A percentile compares a stretch with the other conserved stretches of the same genome.
phyloP scores from a whole-genome alignment of 2,329 filamentous ascomycete species.

The Fusarium tuaranense region DNA sequence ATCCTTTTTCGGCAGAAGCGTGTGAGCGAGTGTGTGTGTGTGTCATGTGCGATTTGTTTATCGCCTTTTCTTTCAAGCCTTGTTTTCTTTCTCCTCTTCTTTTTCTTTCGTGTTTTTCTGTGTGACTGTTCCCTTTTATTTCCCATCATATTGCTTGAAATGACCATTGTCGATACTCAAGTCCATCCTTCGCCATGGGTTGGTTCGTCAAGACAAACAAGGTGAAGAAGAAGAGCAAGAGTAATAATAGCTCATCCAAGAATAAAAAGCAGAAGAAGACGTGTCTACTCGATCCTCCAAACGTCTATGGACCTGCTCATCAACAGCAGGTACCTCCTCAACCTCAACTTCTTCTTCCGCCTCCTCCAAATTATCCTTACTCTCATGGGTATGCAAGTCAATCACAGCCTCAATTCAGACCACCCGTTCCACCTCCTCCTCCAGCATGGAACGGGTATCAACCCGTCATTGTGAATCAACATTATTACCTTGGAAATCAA shows the following conservation, averaged over 20 bases:
- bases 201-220: conserved; percentile 41
- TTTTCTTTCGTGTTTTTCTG: neutral
- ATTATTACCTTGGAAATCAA: conserved; percentile 57
- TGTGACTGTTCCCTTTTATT: neutral
- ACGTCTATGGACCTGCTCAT: conserved; percentile 26
- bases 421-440: conserved; percentile 39
- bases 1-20: neutral
- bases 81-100: neutral
- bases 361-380: conserved; percentile 19
- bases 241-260: conserved; percentile 8
- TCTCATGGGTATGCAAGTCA: conserved; percentile 37
- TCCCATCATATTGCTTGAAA: neutral
- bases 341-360: conserved; percentile 20
- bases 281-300: conserved; percentile 33
- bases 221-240: conserved; percentile 15
- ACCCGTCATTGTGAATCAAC: conserved; percentile 63
- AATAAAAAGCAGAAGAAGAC: conserved; percentile 7
- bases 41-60: conserved; percentile 29
- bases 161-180: neutral
- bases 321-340: conserved; percentile 14
- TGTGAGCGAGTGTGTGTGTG: neutral
- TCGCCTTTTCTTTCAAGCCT: conserved; percentile 9
- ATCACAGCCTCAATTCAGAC: conserved; percentile 39
- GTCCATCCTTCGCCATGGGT: conserved; percentile 41
- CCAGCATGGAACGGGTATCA: conserved; percentile 46